phyloP scores from a whole-genome alignment of 441 rosid genomes.

The Populus hybrid region DNA sequence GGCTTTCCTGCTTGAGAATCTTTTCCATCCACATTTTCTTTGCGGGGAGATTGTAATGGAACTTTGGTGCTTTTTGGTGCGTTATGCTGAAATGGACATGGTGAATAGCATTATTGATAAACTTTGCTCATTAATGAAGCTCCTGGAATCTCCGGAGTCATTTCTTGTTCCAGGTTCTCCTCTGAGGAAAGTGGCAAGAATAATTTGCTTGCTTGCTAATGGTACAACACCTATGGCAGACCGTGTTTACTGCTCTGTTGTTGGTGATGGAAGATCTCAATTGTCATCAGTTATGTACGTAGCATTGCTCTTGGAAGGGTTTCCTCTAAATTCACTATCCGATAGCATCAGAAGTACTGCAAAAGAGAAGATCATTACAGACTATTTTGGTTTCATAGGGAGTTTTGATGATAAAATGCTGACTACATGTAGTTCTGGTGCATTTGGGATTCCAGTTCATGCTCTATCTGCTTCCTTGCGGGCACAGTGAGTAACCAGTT shows the following conservation, averaged over 20 bases:
- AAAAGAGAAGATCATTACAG: constrained; percentile 51
- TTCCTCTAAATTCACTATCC: constrained; percentile 60
- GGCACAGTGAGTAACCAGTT: constrained; percentile 51
- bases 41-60: constrained; percentile 77
- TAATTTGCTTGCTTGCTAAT: constrained; percentile 52
- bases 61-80: constrained; percentile 76
- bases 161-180: constrained; percentile 49
- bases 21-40: constrained; percentile 80
- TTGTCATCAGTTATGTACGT: constrained; percentile 41
- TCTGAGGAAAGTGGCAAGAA: constrained; percentile 66
- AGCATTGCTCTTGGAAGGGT: constrained; percentile 73
- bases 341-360: constrained; percentile 45
- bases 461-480: constrained; percentile 69
- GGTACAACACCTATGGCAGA: constrained; percentile 51
- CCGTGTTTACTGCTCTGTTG: constrained; percentile 41
- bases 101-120: constrained; percentile 42
- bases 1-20: constrained; percentile 62
- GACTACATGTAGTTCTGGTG: constrained; percentile 32
- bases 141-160: constrained; percentile 45
- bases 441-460: constrained; percentile 50
- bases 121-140: constrained; percentile 51
- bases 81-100: constrained; percentile 52
- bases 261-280: constrained; percentile 38
- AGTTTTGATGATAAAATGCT: constrained; percentile 34
- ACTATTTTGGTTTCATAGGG: constrained; percentile 50